Percentiles rank a stretch among this genome's conserved stretches.
phyloP scores from a whole-genome alignment of 257 asterid species.

The Rauvolfia tetraphylla region DNA sequence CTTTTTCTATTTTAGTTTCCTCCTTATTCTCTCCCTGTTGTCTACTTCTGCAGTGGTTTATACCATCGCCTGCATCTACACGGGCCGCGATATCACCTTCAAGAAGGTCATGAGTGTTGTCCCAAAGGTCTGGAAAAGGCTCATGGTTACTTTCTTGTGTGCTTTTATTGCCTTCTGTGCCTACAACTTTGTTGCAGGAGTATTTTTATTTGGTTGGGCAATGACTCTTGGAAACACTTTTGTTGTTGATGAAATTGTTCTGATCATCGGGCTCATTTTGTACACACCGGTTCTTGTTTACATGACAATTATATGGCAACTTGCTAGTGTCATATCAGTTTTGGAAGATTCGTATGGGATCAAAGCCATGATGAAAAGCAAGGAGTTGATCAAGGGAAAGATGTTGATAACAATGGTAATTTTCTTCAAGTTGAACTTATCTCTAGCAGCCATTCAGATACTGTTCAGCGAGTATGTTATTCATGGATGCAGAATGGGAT shows the following conservation, averaged over 20 bases:
- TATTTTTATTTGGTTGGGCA: slow-evolving; percentile 8
- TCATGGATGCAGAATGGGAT: not conserved
- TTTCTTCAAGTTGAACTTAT: too few relatives aligned
- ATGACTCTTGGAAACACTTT: not conserved
- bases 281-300: slow-evolving; percentile 40
- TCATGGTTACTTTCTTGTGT: slow-evolving; percentile 50
- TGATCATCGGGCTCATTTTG: slow-evolving; percentile 20
- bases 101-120: too few relatives aligned
- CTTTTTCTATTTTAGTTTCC: slow-evolving; percentile 28
- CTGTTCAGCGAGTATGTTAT: too few relatives aligned
- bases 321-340: too few relatives aligned
- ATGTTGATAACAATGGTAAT: too few relatives aligned
- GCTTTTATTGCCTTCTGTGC: slow-evolving; percentile 28
- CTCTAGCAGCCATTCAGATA: too few relatives aligned
- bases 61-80: too few relatives aligned
- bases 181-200: slow-evolving; percentile 31
- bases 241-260: not conserved
- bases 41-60: too few relatives aligned
- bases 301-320: slow-evolving; percentile 49
- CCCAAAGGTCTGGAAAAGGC: too few relatives aligned
- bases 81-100: too few relatives aligned
- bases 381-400: slow-evolving; percentile 52
- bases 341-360: slow-evolving; percentile 49
- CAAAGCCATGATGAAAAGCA: slow-evolving; percentile 52
- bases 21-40: slow-evolving; percentile 53